A percentile compares a stretch with the other conserved stretches of the same genome.
These are phyloP conservation scores for Aaosphaeria arxii DNA, from an alignment of 2,329 filamentous ascomycete species.

Conservation along the genomic window DNA sequence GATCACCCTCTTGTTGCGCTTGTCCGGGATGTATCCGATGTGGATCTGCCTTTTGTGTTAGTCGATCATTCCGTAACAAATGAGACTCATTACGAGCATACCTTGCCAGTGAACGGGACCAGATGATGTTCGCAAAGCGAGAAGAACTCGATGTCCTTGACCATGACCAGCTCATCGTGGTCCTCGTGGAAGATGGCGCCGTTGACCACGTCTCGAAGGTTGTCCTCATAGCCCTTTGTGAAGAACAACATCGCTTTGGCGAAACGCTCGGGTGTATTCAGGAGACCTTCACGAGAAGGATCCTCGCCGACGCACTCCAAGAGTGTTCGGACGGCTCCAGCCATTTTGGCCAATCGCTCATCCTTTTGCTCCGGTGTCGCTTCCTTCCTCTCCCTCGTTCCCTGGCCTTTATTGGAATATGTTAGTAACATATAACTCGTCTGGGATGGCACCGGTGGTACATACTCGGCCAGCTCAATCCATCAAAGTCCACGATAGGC, in stretches of 20 bases:
- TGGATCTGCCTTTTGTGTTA: conserved; percentile 68
- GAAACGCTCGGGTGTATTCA: conserved; percentile 76
- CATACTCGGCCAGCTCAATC: conserved; percentile 55
- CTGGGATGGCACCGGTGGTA: neutral
- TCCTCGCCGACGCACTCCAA: conserved; percentile 66
- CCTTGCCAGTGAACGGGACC: conserved; percentile 94
- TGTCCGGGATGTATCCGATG: conserved; percentile 93
- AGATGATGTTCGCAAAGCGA: conserved; percentile 96
- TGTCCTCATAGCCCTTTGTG: conserved; percentile 95
- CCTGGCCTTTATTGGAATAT: conserved; percentile 47
- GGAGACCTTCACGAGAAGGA: conserved; percentile 61
- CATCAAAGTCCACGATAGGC: conserved; percentile 54
- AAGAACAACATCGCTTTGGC: conserved; percentile 95
- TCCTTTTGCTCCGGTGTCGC: conserved; percentile 57
- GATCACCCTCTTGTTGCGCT: conserved; percentile 81
- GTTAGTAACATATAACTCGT: conserved; percentile 4
- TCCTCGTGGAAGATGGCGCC: conserved; percentile 93
- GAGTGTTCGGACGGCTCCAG: conserved; percentile 61
- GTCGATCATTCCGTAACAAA: neutral
- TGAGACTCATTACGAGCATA: conserved; percentile 36
- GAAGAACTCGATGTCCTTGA: conserved; percentile 95
- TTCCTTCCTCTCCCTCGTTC: conserved; percentile 62
- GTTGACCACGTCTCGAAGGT: conserved; percentile 87
- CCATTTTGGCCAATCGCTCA: conserved; percentile 58
- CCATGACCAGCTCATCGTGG: conserved; percentile 95